phyloP scores from a whole-genome alignment of 1,284 basidiomycete species.

The Apiotrichum mycotoxinovorans region DNA sequence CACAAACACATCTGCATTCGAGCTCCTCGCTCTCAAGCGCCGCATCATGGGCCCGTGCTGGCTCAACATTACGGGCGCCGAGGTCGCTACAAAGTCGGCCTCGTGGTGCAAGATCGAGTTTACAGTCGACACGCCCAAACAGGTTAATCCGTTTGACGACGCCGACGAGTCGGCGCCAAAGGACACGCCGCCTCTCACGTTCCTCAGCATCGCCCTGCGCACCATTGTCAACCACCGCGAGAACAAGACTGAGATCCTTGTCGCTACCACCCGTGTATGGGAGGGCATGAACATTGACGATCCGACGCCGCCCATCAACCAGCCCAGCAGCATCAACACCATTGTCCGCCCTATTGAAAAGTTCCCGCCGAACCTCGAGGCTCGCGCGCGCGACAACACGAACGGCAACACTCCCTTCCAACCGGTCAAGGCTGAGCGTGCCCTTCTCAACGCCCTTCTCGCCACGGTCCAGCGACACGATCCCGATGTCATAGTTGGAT shows the following conservation, averaged over 20 bases:
- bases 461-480: slow-evolving; percentile 81
- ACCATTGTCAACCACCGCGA: slow-evolving; percentile 91
- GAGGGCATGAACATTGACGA: slow-evolving; percentile 84
- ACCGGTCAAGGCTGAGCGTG: slow-evolving; percentile 76
- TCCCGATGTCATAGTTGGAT: slow-evolving; percentile 91
- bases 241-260: slow-evolving; percentile 91
- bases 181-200: slow-evolving; percentile 82
- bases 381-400: slow-evolving; percentile 53
- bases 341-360: slow-evolving; percentile 86
- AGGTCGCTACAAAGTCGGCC: slow-evolving; percentile 70
- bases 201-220: slow-evolving; percentile 84
- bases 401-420: slow-evolving; percentile 68
- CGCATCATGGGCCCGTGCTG: slow-evolving; percentile 99
- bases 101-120: slow-evolving; percentile 96
- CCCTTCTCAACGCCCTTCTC: slow-evolving; percentile 77
- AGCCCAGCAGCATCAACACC: slow-evolving; percentile 78
- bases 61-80: slow-evolving; percentile 76
- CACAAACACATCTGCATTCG: slow-evolving; percentile 89
- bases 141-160: slow-evolving; percentile 78
- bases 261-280: slow-evolving; percentile 81
- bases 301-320: slow-evolving; percentile 76
- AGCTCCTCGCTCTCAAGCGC: slow-evolving; percentile 88
- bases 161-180: slow-evolving; percentile 68
- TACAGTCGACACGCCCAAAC: slow-evolving; percentile 78
- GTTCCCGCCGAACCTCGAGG: slow-evolving; percentile 84